Evolutionary conservation across 805 yeast species (phyloP), one percentile per base, ranked within the genome.

Genomic region (Metschnikowia shivogae): DNA sequence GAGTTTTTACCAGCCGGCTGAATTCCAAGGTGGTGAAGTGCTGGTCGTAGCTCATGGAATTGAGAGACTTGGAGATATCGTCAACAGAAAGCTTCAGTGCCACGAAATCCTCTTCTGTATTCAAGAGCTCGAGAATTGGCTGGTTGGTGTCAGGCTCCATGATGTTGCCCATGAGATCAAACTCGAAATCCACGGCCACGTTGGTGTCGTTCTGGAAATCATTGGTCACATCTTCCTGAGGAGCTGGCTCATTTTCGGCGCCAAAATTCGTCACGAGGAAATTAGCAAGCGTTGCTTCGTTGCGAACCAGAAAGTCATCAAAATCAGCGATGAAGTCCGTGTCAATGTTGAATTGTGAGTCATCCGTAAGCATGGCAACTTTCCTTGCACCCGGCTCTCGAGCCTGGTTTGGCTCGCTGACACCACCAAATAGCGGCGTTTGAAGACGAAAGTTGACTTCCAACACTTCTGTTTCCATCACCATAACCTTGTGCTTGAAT

Each of bases 401-500:
- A n/a, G 17, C 17, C 13, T 37, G 40, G 4, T 13, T 37, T 6
- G 19, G 10, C n/a, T 37, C 33, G 9, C 30, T 19, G 40, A 29
- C 26, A n/a, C 40, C 27, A 11, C 27, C 10, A 13, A 37, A 33
- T 19, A 32, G n/a, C 12, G 42, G 42, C 14, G 35, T 22, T 14
- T 39, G 34, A n/a, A 39, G 42, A 4, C 42, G 42, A 10, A 39
- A 32, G 7, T 39, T 32, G 20, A 39, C 29, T 24, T 39, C 42
- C 22, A 31, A 48, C 2, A 64, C 42, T 43, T 71, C 75, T 17
- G 53, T 54, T n/a, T 66, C 68, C 50, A 75, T 69, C 51, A 71
- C 72, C 3, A 70, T 72, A 0, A 76, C 69, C 55, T 81, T 77
- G 24, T 74, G 73, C 45, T 68, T 75, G 55, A 75, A 77, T 24